Evolutionary conservation across 2,329 filamentous ascomycete species (phyloP).

Genomic region (Diaporthe sp.): DNA sequence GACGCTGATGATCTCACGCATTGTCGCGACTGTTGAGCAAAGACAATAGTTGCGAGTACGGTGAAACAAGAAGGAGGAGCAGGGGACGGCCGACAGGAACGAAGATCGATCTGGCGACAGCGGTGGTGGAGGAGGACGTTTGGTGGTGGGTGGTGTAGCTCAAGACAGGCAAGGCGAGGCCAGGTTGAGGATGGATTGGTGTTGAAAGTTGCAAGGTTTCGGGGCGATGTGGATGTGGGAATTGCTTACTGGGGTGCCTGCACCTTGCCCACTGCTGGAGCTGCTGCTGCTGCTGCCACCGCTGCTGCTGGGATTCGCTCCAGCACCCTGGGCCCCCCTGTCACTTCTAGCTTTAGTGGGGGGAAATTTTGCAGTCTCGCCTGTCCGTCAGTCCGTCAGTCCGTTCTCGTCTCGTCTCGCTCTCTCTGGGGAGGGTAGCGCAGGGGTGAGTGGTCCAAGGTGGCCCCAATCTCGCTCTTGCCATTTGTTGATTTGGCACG

Average conservation of each 20-base stretch:
- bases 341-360: conserved; percentile 15
- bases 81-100: conserved; percentile 40
- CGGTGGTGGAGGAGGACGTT: conserved; percentile 13
- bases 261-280: conserved; percentile 19
- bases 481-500: conserved; percentile 32
- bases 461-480: conserved; percentile 21
- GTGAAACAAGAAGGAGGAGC: conserved; percentile 44
- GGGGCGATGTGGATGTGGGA: conserved; percentile 26
- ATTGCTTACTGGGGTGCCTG: conserved; percentile 10
- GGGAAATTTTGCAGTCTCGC: conserved; percentile 21
- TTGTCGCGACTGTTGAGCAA: conserved; percentile 62
- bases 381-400: neutral
- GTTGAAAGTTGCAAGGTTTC: conserved; percentile 33
- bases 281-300: neutral
- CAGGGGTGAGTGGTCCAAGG: conserved; percentile 3
- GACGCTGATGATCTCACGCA: conserved; percentile 99
- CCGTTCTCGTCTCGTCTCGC: conserved; percentile 11
- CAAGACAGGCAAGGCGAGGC: conserved; percentile 26
- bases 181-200: conserved; percentile 31
- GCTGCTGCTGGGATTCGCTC: neutral
- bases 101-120: conserved; percentile 39
- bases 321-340: neutral
- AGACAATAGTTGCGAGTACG: conserved; percentile 40
- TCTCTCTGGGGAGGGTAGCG: conserved; percentile 7
- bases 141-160: conserved; percentile 21